phyloP scores from a whole-genome alignment of 805 yeast genomes.

The Sugiyamaella americana region DNA sequence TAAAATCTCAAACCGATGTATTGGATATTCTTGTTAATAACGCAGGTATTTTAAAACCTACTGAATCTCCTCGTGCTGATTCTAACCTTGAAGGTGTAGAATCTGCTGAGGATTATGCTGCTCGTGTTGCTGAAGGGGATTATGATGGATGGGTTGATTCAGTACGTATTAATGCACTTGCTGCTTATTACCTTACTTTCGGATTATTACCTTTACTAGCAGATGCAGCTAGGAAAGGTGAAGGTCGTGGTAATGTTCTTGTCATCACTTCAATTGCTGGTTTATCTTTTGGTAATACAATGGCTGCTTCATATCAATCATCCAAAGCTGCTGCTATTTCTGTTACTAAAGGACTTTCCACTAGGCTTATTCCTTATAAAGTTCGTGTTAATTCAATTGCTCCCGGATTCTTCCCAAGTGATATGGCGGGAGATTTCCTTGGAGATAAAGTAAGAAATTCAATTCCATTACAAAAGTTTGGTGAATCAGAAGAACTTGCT shows the following conservation, averaged over 20 bases:
- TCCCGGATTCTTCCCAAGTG: constrained; percentile 58
- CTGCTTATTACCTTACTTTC: constrained; percentile 12
- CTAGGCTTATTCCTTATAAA: constrained; percentile 9
- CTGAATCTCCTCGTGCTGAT: not conserved
- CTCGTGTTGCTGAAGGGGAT: constrained; percentile 8
- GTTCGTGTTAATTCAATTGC: constrained; percentile 33
- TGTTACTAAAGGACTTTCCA: not conserved
- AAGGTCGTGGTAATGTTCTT: constrained; percentile 5
- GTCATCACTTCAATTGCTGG: constrained; percentile 5
- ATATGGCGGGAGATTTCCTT: constrained; percentile 3
- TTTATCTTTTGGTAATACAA: not conserved
- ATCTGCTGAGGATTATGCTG: constrained; percentile 7
- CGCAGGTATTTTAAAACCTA: not conserved
- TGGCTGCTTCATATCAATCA: constrained; percentile 31
- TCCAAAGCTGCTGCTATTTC: constrained; percentile 7
- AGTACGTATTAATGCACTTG: constrained; percentile 10
- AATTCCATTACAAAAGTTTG: constrained; percentile 61
- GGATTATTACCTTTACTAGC: constrained; percentile 3
- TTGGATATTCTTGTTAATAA: not conserved
- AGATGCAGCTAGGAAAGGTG: constrained; percentile 6
- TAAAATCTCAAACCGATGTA: constrained; percentile 2
- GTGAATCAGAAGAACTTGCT: constrained; percentile 22
- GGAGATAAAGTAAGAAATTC: constrained; percentile 15
- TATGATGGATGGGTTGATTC: constrained; percentile 15
- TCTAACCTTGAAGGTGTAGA: constrained; percentile 3